Evolutionary conservation across 129 eudicot genomes (phyloP), one percentile per base, ranked within the genome.

Genomic region (Flaveria trinervia): DNA sequence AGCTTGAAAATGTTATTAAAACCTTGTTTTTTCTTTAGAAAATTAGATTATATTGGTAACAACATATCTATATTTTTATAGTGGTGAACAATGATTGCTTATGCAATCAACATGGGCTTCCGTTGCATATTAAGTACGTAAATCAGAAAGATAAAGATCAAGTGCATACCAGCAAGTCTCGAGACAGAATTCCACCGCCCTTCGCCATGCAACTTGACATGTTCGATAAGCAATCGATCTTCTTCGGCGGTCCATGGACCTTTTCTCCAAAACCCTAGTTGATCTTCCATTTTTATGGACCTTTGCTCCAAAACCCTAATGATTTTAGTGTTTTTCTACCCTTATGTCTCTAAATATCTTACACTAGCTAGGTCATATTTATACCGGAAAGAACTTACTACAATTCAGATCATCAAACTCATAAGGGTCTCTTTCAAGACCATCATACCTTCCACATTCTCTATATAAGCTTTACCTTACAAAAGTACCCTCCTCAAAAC

Each of bases 161-260:
- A 70, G 5, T 15, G 39, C 41, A 44, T 78, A 93, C 98, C 96
- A 55, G 92, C 75, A 75, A 90, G 90, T 60, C 90, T 83, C 68
- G 95, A 77, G 28, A 93, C 98, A 78, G 96, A 88, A 85, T 90
- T 93, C 96, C 98, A 93, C 82, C 96, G 77, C 41, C 98, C 98
- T 83, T 93, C 98, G 23, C 98, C 96, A 80, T 93, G 94, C 81
- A 83, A 44, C 72, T 88, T 86, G 82, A 93, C 92, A 86, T 93
- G 90, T 55, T 88, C 87, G 62, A 80, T 85, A n/a, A 93, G 96
- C 79, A 83, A 55, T 48, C 82, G 82, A 73, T 90, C 98, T 90
- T 93, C 98, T 64, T 93, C 96, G 3, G 94, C 71, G 69, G 96
- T 92, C 98, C 98, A 92, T 64, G 98, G 98, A 33, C 98, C 98